Conservation (phyloP, 1,139 yeast species). For the Geotrichum klebahnii region DNA sequence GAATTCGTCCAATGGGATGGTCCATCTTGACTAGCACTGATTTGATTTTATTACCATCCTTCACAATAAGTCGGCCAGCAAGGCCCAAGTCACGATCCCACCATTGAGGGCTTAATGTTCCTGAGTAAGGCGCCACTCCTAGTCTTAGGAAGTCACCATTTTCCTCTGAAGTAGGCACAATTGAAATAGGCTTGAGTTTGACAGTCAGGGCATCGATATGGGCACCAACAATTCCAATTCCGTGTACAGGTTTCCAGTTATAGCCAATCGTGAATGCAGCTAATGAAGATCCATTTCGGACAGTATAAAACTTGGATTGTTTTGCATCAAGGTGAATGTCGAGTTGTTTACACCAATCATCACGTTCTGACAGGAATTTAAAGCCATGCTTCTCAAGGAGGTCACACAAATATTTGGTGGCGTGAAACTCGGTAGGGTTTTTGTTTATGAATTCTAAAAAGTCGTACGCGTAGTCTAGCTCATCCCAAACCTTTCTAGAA, state of each 20-base stretch:
- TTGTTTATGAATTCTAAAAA: constrained; percentile 73
- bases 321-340: background rate
- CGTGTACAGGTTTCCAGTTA: constrained; percentile 64
- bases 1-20: constrained; percentile 77
- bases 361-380: constrained; percentile 63
- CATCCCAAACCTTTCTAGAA: constrained; percentile 9
- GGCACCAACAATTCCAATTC: constrained; percentile 79
- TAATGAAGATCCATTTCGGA: constrained; percentile 73
- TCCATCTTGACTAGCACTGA: constrained; percentile 70
- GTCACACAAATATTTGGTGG: constrained; percentile 54
- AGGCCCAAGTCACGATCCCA: constrained; percentile 84
- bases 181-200: constrained; percentile 69
- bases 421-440: constrained; percentile 92
- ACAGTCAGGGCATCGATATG: constrained; percentile 83
- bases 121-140: constrained; percentile 89
- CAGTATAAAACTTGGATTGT: constrained; percentile 65
- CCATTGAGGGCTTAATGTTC: constrained; percentile 65
- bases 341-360: constrained; percentile 50
- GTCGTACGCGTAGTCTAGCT: constrained; percentile 41
- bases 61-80: constrained; percentile 79
- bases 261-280: constrained; percentile 74
- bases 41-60: constrained; percentile 39
- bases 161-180: constrained; percentile 50
- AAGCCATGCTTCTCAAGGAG: constrained; percentile 46
- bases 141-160: constrained; percentile 63